Percentiles rank a stretch among this genome's conserved stretches.
phyloP scores from a whole-genome alignment of 768 basidiomycete species.

The Tulasnella sp. region DNA sequence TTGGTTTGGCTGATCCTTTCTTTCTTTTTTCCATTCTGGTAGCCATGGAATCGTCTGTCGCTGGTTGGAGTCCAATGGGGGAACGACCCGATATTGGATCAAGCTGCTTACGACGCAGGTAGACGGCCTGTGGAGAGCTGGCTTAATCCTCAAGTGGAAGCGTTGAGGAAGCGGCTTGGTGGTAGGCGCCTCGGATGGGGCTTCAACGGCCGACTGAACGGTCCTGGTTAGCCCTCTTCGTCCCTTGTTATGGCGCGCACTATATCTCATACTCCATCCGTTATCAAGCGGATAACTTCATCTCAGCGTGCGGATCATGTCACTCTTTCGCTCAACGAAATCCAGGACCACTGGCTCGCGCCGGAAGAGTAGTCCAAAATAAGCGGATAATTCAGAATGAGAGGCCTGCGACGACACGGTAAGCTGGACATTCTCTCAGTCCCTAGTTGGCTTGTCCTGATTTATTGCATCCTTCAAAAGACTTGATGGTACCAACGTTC shows the following conservation, averaged over 20 bases:
- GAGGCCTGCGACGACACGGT: background rate
- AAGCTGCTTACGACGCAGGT: conserved; percentile 1
- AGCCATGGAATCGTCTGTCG: conserved; percentile 6
- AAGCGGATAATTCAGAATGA: background rate
- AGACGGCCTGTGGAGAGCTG: background rate
- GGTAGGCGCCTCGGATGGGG: conserved; percentile 4
- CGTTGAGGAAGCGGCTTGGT: background rate
- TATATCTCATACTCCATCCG: too few species aligned
- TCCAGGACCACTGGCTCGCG: background rate
- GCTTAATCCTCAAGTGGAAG: conserved; percentile 3
- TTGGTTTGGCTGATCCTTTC: background rate
- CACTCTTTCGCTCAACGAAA: background rate
- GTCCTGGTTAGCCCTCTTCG: background rate
- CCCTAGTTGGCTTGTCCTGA: too few species aligned
- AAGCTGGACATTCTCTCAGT: too few species aligned
- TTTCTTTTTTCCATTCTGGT: too few species aligned
- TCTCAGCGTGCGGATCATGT: conserved; percentile 2
- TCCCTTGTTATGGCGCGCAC: background rate
- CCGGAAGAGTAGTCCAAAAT: background rate
- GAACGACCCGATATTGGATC: conserved; percentile 1
- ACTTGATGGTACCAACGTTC: too few species aligned
- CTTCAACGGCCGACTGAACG: conserved; percentile 6
- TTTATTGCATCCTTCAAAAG: too few species aligned
- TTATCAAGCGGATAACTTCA: background rate
- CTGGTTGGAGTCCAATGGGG: conserved; percentile 3